Percentiles rank a stretch among this genome's conserved stretches.
Evolutionary conservation across 2,329 filamentous ascomycete species (phyloP).

Genomic region (Fusarium neocosmosporiellum): DNA sequence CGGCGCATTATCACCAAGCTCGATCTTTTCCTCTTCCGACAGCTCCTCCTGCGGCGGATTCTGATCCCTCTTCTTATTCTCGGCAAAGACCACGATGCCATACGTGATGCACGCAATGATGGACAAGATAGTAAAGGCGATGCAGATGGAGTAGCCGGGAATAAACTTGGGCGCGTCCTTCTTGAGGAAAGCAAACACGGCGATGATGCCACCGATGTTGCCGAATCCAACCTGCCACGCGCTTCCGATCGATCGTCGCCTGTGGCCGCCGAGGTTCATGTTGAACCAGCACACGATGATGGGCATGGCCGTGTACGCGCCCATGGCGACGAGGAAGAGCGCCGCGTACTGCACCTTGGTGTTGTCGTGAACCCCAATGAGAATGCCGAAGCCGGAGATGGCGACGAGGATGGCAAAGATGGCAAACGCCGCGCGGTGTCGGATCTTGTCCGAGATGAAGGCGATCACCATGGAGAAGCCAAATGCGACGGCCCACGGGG

Average conservation of each 20-base stretch:
- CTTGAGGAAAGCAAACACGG: slow-evolving; percentile 75
- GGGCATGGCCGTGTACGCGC: slow-evolving; percentile 89
- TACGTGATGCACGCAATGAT: slow-evolving; percentile 71
- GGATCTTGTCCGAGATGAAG: slow-evolving; percentile 74
- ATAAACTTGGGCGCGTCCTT: slow-evolving; percentile 76
- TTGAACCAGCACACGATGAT: slow-evolving; percentile 87
- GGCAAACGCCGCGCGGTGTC: slow-evolving; percentile 81
- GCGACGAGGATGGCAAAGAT: slow-evolving; percentile 75
- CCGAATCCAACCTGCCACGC: slow-evolving; percentile 85
- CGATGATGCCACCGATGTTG: slow-evolving; percentile 82
- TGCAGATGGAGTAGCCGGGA: slow-evolving; percentile 80
- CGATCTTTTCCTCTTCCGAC: slow-evolving; percentile 71
- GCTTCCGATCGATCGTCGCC: slow-evolving; percentile 74
- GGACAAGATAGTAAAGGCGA: slow-evolving; percentile 78
- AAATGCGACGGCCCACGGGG: slow-evolving; percentile 76
- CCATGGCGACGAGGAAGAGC: slow-evolving; percentile 84
- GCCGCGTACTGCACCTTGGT: slow-evolving; percentile 77
- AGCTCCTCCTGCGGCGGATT: slow-evolving; percentile 55
- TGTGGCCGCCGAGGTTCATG: slow-evolving; percentile 82
- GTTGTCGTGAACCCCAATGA: slow-evolving; percentile 78
- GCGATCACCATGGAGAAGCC: slow-evolving; percentile 82
- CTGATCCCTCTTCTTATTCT: slow-evolving; percentile 71
- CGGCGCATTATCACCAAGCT: slow-evolving; percentile 69
- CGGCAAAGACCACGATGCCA: slow-evolving; percentile 64
- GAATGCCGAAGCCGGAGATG: slow-evolving; percentile 80